These are phyloP conservation scores for Pulveroboletus sp. DNA, from an alignment of 1,284 basidiomycete genomes.

Conservation along the genomic window DNA sequence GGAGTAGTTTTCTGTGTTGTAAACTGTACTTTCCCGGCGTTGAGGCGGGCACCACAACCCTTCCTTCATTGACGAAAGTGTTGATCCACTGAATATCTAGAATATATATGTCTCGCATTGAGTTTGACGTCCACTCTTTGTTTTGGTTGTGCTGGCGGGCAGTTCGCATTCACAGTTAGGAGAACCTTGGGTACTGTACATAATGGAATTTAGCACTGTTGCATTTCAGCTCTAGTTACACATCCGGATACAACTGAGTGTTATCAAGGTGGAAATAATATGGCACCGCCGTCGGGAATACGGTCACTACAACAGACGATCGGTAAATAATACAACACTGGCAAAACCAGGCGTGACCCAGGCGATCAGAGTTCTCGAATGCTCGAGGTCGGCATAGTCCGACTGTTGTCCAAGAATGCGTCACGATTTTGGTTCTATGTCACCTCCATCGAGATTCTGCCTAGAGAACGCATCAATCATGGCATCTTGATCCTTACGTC, in stretches of 20 bases:
- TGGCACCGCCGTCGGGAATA: constrained; percentile 15
- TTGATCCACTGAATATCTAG: constrained; percentile 3
- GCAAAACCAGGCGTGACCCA: constrained; percentile 6
- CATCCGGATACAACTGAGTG: constrained; percentile 1
- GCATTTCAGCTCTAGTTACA: constrained; percentile 13
- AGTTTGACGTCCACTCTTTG: constrained; percentile 2
- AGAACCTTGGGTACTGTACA: neutral
- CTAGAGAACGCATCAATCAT: constrained; percentile 75
- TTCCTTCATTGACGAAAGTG: neutral
- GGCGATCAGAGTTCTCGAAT: constrained; percentile 15
- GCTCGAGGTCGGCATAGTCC: constrained; percentile 11
- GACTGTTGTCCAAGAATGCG: constrained; percentile 2
- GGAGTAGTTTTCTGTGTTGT: neutral
- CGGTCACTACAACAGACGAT: constrained; percentile 22
- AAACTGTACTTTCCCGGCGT: neutral
- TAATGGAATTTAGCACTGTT: neutral
- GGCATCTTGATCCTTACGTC: constrained; percentile 77
- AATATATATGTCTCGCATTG: constrained; percentile 6
- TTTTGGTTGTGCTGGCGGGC: constrained; percentile 3
- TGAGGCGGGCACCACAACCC: neutral
- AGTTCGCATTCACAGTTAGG: neutral
- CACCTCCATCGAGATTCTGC: constrained; percentile 50
- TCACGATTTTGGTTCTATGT: constrained; percentile 30
- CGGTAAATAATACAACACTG: constrained; percentile 27
- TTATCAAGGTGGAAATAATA: neutral